Evolutionary conservation across 768 basidiomycete species (phyloP).

Genomic region (Hygrocybe coccinea): DNA sequence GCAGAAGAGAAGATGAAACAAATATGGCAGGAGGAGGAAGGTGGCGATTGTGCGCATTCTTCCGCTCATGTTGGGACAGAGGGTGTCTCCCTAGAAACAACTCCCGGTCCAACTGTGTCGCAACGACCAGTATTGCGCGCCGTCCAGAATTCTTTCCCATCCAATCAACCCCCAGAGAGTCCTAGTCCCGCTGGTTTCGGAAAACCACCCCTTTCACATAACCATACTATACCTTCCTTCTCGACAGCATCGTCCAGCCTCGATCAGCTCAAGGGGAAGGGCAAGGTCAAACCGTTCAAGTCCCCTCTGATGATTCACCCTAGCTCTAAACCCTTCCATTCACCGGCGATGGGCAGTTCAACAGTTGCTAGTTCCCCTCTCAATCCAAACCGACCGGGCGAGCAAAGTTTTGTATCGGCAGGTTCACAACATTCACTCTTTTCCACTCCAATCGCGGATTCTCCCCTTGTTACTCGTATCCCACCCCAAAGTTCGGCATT

Average conservation of each 20-base stretch:
- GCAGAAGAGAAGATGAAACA: slow-evolving; percentile 48
- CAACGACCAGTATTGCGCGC: slow-evolving; percentile 35
- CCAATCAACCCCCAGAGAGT: slow-evolving; percentile 34
- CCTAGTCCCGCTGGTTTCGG: slow-evolving; percentile 35
- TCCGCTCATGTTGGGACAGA: not conserved
- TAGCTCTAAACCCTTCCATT: slow-evolving; percentile 4
- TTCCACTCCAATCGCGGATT: slow-evolving; percentile 15
- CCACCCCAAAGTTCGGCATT: slow-evolving; percentile 5
- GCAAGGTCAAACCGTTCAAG: slow-evolving; percentile 24
- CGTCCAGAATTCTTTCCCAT: slow-evolving; percentile 30
- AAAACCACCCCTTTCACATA: slow-evolving; percentile 14
- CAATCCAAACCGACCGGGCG: slow-evolving; percentile 21
- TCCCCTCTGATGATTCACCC: slow-evolving; percentile 12
- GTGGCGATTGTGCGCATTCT: slow-evolving; percentile 11
- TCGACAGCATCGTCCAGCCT: slow-evolving; percentile 4
- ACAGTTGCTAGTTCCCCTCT: slow-evolving; percentile 25
- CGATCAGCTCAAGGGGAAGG: slow-evolving; percentile 12
- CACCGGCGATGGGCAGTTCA: not conserved
- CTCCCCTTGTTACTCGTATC: not conserved
- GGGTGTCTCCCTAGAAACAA: slow-evolving; percentile 17
- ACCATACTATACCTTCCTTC: slow-evolving; percentile 10
- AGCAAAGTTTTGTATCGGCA: slow-evolving; percentile 15
- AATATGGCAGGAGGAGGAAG: slow-evolving; percentile 45
- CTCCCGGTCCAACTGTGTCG: slow-evolving; percentile 17
- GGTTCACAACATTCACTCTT: slow-evolving; percentile 37